Evolutionary conservation across 257 asterid genomes (phyloP).

Genomic region (Solanum neorickii): DNA sequence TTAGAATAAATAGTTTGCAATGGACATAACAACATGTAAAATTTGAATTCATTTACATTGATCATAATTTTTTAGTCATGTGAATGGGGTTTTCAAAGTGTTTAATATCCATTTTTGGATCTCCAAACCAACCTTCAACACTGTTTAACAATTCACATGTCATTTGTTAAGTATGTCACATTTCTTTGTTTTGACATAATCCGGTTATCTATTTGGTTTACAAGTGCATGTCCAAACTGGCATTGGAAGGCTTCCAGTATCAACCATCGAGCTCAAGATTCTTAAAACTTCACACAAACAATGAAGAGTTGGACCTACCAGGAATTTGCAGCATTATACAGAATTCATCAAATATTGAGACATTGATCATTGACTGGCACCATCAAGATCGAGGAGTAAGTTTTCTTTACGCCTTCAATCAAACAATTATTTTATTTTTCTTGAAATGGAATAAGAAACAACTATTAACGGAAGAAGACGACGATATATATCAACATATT

Average conservation of each 20-base stretch:
- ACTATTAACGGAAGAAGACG: neutral
- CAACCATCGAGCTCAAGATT: neutral
- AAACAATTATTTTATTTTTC: neutral
- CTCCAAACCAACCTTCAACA: neutral
- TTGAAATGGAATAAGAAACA: neutral
- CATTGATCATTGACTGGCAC: neutral
- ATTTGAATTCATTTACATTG: neutral
- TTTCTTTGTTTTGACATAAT: neutral
- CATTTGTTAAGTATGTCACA: neutral
- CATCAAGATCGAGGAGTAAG: neutral
- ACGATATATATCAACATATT: neutral
- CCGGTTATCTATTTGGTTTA: neutral
- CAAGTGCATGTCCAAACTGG: neutral
- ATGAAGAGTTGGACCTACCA: neutral
- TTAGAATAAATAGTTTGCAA: neutral
- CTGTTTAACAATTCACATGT: neutral
- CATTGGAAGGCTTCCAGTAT: neutral
- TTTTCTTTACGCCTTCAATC: neutral
- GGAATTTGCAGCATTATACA: neutral
- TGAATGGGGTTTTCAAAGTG: neutral
- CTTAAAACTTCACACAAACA: neutral
- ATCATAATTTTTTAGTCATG: neutral
- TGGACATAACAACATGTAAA: neutral
- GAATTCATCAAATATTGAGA: neutral
- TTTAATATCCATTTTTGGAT: neutral